phyloP scores from a whole-genome alignment of 2,329 filamentous ascomycete genomes.

The Penicillium sp. region DNA sequence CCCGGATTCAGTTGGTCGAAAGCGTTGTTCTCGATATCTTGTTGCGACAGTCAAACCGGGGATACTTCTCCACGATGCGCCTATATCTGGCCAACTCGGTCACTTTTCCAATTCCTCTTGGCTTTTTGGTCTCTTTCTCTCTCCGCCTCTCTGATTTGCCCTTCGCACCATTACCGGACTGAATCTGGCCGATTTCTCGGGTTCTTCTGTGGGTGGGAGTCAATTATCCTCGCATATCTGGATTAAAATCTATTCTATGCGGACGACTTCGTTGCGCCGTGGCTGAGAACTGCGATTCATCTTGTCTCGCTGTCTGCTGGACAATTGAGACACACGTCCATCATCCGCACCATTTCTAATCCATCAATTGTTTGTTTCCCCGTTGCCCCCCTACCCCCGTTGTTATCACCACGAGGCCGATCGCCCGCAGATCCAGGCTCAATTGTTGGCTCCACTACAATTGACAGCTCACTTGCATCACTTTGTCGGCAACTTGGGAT shows the following conservation, averaged over 20 bases:
- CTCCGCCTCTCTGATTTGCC: slow-evolving; percentile 13
- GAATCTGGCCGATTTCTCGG: not conserved
- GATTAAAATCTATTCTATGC: not conserved
- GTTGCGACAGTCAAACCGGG: not conserved
- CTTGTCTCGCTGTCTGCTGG: not conserved
- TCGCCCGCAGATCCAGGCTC: slow-evolving; percentile 24
- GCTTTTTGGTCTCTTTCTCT: slow-evolving; percentile 18
- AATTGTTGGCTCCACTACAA: slow-evolving; percentile 25
- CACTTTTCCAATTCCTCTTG: slow-evolving; percentile 24
- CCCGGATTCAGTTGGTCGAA: slow-evolving; percentile 13
- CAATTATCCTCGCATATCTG: not conserved
- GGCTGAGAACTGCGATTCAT: not conserved
- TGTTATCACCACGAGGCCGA: slow-evolving; percentile 22
- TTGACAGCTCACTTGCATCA: slow-evolving; percentile 33
- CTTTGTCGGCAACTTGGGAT: slow-evolving; percentile 25
- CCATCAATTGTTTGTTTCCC: not conserved
- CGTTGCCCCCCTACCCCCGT: not conserved
- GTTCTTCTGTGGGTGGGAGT: not conserved
- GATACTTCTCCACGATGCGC: slow-evolving; percentile 2
- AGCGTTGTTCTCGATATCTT: slow-evolving; percentile 12
- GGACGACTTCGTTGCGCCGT: not conserved
- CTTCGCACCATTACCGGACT: not conserved
- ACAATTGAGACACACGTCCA: not conserved
- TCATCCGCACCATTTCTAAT: not conserved
- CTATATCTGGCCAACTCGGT: slow-evolving; percentile 29